Conservation (phyloP, 805 yeast genomes). For the Cyberlindnera misumaiensis region DNA sequence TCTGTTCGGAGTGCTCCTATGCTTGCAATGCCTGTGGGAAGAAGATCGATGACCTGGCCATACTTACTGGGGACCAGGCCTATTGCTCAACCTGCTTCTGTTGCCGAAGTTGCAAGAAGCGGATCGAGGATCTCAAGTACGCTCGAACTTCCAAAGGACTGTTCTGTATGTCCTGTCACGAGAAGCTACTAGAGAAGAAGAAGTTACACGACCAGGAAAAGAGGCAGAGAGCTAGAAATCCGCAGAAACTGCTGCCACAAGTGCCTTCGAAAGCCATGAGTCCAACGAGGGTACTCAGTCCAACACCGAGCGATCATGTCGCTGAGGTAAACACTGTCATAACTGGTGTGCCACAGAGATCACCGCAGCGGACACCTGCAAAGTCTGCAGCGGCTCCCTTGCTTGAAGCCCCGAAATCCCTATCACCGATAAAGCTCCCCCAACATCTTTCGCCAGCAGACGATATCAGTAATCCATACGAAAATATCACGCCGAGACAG, state of each 20-base stretch:
- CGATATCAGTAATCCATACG: neutral
- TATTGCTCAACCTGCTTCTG: conserved; percentile 87
- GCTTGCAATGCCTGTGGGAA: conserved; percentile 78
- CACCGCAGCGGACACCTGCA: conserved; percentile 14
- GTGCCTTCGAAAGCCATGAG: conserved; percentile 11
- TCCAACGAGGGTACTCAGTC: conserved; percentile 6
- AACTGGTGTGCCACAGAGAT: conserved; percentile 17
- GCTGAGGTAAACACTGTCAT: conserved; percentile 3
- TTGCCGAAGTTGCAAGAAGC: conserved; percentile 80
- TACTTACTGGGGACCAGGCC: conserved; percentile 90
- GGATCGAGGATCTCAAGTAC: conserved; percentile 82
- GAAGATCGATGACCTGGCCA: conserved; percentile 89
- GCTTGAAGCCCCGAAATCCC: conserved; percentile 16
- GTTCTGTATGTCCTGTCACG: conserved; percentile 91
- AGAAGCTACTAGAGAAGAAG: conserved; percentile 69
- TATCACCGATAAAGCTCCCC: conserved; percentile 16
- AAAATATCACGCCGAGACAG: conserved; percentile 1
- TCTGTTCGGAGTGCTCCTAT: conserved; percentile 90
- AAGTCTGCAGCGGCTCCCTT: neutral
- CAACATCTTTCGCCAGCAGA: conserved; percentile 5
- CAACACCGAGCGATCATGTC: conserved; percentile 10
- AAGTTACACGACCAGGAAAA: conserved; percentile 46
- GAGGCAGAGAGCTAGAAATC: conserved; percentile 9
- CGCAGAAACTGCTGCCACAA: conserved; percentile 18
- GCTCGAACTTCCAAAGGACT: conserved; percentile 91